Conservation (phyloP, 495 filamentous ascomycete genomes). For the Aeminium ludgeri region DNA sequence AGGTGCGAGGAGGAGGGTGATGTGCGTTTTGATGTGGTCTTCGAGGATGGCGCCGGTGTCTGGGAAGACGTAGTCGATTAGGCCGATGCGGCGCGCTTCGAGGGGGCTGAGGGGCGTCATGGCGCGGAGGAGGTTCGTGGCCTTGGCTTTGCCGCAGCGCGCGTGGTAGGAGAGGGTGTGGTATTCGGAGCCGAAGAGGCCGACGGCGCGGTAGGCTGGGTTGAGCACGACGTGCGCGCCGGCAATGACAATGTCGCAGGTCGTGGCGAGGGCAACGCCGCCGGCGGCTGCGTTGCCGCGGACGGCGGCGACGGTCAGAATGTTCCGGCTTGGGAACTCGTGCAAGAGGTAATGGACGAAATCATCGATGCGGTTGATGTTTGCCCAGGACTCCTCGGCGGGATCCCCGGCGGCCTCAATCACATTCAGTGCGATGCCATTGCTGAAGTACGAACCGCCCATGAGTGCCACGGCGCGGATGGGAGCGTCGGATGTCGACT, state of each 20-base stretch:
- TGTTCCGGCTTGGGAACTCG: constrained; percentile 4
- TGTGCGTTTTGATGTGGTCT: constrained; percentile 1
- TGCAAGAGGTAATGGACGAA: constrained; percentile 6
- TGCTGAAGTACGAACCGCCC: constrained; percentile 13
- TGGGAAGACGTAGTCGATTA: constrained; percentile 12
- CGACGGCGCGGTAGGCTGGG: constrained; percentile 9
- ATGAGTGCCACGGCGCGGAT: constrained; percentile 7
- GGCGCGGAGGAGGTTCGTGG: constrained; percentile 2
- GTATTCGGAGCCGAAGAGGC: constrained; percentile 8
- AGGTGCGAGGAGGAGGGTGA: constrained; percentile 1
- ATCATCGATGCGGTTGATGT: constrained; percentile 11
- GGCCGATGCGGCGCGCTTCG: constrained; percentile 5
- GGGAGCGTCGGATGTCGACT: background rate
- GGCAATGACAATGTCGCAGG: constrained; percentile 9
- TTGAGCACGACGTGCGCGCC: constrained; percentile 10
- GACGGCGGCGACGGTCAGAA: constrained; percentile 7
- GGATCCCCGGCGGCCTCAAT: constrained; percentile 5
- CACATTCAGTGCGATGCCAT: constrained; percentile 13
- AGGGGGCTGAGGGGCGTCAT: constrained; percentile 8
- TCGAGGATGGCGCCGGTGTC: constrained; percentile 5
- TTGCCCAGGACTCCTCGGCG: constrained; percentile 5
- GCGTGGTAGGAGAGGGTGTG: constrained; percentile 7
- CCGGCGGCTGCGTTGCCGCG: constrained; percentile 12
- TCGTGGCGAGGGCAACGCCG: constrained; percentile 8
- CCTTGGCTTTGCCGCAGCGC: constrained; percentile 5